Conservation (phyloP, 2,329 filamentous ascomycete species). For the Botrytis hyacinthi region DNA sequence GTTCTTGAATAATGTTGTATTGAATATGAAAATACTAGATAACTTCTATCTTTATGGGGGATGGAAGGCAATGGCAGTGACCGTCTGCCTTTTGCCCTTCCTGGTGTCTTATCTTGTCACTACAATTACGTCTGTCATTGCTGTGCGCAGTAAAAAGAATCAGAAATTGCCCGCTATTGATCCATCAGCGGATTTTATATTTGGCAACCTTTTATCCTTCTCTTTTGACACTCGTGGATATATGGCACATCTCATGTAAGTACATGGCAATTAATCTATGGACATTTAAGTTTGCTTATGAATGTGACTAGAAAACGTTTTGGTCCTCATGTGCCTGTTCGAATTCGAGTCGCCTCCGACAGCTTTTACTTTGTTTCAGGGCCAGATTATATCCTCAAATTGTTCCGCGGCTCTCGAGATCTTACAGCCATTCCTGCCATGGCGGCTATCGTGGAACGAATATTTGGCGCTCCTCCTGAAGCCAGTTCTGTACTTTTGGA, state of each 20-base stretch:
- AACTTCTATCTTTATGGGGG: conserved; percentile 3
- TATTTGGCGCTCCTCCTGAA: conserved; percentile 26
- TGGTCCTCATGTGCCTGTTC: conserved; percentile 25
- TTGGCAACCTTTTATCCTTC: conserved; percentile 29
- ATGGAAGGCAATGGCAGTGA: conserved; percentile 12
- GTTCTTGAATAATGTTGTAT: no score
- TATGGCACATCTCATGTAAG: conserved; percentile 24
- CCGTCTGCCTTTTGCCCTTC: conserved; percentile 16
- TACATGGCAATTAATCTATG: not conserved
- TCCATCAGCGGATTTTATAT: conserved; percentile 25
- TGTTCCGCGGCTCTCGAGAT: conserved; percentile 27
- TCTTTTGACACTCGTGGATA: conserved; percentile 24
- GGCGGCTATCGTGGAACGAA: conserved; percentile 13
- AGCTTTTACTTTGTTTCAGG: conserved; percentile 29
- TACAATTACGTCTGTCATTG: conserved; percentile 14
- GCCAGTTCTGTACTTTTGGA: conserved; percentile 1
- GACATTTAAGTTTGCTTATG: not conserved
- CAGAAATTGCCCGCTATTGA: conserved; percentile 25
- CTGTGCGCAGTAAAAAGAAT: conserved; percentile 16
- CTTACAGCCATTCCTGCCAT: conserved; percentile 23
- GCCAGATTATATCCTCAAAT: conserved; percentile 22
- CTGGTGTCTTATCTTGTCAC: conserved; percentile 19
- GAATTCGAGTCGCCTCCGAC: conserved; percentile 23
- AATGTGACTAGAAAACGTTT: conserved; percentile 22
- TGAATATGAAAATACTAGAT: not conserved